These are phyloP conservation scores for Lagenidium giganteum DNA, from an alignment of 352 stramenopile species.

Conservation along the genomic window DNA sequence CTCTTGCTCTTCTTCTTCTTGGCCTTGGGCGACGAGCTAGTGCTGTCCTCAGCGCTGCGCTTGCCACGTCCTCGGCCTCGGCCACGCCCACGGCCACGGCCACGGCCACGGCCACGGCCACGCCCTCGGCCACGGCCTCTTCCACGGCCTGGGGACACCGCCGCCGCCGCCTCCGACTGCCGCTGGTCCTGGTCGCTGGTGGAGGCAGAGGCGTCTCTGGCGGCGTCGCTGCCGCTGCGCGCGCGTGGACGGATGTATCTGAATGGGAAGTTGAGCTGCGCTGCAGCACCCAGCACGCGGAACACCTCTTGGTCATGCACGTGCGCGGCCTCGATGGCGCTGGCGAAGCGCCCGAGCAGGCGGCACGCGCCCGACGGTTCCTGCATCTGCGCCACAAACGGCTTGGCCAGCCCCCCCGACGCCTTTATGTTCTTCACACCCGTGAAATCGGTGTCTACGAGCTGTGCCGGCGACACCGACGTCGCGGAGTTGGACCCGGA, in stretches of 20 bases:
- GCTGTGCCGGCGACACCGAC: no score
- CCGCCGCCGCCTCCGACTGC: not conserved
- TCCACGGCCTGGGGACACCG: slow-evolving; percentile 23
- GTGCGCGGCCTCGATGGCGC: slow-evolving; percentile 76
- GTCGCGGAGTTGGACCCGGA: slow-evolving; percentile 18
- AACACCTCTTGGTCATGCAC: slow-evolving; percentile 77
- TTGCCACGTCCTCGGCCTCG: slow-evolving; percentile 41
- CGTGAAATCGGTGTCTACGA: no score
- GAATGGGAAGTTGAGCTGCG: slow-evolving; percentile 69
- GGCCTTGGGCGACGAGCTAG: no score
- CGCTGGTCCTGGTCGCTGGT: not conserved
- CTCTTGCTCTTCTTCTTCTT: slow-evolving; percentile 28
- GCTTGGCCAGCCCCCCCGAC: no score
- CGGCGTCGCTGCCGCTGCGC: slow-evolving; percentile 2
- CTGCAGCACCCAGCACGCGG: slow-evolving; percentile 53
- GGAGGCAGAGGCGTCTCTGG: not conserved
- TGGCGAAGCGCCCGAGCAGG: slow-evolving; percentile 63
- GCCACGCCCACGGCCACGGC: slow-evolving; percentile 20
- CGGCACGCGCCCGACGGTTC: slow-evolving; percentile 57
- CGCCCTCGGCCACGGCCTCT: slow-evolving; percentile 23
- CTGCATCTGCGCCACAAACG: slow-evolving; percentile 73
- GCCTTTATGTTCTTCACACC: slow-evolving; percentile 78
- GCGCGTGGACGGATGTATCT: not conserved
- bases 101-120: slow-evolving; percentile 32
- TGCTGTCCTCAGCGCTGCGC: slow-evolving; percentile 29